Evolutionary conservation across 176 grass and related monocot genomes (phyloP), one percentile per base, ranked within the genome.

Genomic region (Ampelocalamus luodianensis): DNA sequence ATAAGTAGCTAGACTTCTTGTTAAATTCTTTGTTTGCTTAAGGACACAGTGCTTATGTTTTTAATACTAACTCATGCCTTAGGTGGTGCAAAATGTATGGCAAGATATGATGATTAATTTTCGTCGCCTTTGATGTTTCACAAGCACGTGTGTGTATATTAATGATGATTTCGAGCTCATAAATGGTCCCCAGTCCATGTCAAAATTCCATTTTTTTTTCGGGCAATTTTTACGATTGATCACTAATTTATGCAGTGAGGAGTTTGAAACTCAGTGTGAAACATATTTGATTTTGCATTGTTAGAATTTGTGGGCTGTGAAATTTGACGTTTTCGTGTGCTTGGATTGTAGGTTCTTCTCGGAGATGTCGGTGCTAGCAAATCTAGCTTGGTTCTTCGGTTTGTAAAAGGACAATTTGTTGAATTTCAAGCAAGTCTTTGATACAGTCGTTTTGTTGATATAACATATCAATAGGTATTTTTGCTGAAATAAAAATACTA

Each of bases 291-390:
- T 86, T 70, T 76, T 49, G 29, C 27, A n/a, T 79, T 39, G 10
- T 10, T 79, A 62, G 43, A 73, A 82, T 39, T n/a, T 65, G 17
- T 45, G 0, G 20, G 61, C 5, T 78, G 4, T 46, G 18, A 66
- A 65, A 60, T 8, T 46, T 51, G 23, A 50, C 10, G 36, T 69
- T 70, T 80, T 11, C n/a, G 27, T 65, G 23, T 82, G 16, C 72
- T 78, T 64, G 0, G 48, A 72, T 68, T 74, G 14, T 65, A 95
- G 95, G 95, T 98, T 73, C 92, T 98, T 85, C 87, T 98, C 72
- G 95, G 95, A 62, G 95, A 98, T 87, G 92, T 98, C 76, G 95
- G 95, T 29, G 85, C 95, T 32, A 93, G 95, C 22, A 98, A 98
- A 82, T 98, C 95, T 64, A 98, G 95, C 54, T 90, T 95, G 71